A percentile compares a stretch with the other conserved stretches of the same genome.
Conservation (phyloP, 2,329 filamentous ascomycete genomes). For the Colletotrichum acutatum region DNA sequence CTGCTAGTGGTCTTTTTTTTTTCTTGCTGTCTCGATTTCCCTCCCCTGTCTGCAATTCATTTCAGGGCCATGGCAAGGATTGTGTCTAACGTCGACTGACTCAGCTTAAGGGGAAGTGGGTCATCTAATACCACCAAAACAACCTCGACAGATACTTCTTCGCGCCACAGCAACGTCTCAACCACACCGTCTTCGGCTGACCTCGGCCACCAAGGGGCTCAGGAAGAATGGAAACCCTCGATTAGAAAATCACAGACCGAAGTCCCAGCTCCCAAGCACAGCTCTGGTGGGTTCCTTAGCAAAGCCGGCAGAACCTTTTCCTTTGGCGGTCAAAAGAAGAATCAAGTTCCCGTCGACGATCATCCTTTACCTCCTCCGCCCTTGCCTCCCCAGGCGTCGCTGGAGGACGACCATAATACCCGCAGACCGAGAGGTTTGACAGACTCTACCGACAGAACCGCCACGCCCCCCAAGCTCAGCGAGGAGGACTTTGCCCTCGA, state of each 20-base stretch:
- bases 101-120: slow-evolving; percentile 64
- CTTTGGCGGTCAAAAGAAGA: slow-evolving; percentile 67
- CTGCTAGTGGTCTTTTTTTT: slow-evolving; percentile 27
- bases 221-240: slow-evolving; percentile 53
- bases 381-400: slow-evolving; percentile 45
- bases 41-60: slow-evolving; percentile 36
- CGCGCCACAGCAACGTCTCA: slow-evolving; percentile 71
- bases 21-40: slow-evolving; percentile 19
- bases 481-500: slow-evolving; percentile 58
- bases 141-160: slow-evolving; percentile 69
- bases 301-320: slow-evolving; percentile 69
- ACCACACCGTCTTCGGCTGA: slow-evolving; percentile 69
- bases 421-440: slow-evolving; percentile 62
- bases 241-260: slow-evolving; percentile 52
- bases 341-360: slow-evolving; percentile 49
- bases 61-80: slow-evolving; percentile 37
- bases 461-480: slow-evolving; percentile 61
- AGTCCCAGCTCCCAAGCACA: slow-evolving; percentile 58
- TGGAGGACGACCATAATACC: slow-evolving; percentile 44
- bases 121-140: slow-evolving; percentile 71
- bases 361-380: slow-evolving; percentile 50
- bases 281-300: slow-evolving; percentile 60
- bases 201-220: slow-evolving; percentile 45
- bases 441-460: slow-evolving; percentile 63
- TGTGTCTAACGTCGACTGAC: slow-evolving; percentile 48